Conservation (phyloP, 148 eudicot species). For the Polygonum maritimum region DNA sequence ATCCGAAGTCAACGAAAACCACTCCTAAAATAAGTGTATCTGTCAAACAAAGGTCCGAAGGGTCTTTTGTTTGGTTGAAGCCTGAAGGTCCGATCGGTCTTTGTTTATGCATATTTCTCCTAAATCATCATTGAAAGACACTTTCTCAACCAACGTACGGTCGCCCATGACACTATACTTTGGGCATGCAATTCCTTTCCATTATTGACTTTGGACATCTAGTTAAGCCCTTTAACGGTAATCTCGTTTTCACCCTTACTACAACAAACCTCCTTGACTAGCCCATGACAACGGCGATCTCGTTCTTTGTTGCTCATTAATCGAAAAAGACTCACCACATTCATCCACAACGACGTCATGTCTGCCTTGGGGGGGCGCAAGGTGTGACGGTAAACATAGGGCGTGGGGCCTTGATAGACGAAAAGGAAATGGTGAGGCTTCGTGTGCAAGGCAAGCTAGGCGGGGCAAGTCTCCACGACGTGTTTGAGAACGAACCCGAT, state of each 20-base stretch:
- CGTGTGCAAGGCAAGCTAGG: constrained; percentile 48
- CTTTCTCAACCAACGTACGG: no score
- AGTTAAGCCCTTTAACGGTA: no score
- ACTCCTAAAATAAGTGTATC: no score
- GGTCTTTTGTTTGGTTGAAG: no score
- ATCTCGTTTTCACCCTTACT: constrained; percentile 19
- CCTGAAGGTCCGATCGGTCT: no score
- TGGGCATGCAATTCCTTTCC: no score
- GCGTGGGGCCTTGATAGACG: constrained; percentile 65
- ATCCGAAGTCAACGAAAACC: no score
- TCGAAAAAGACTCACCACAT: constrained; percentile 50
- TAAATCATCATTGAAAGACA: no score
- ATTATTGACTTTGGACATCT: no score
- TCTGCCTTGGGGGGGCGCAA: constrained; percentile 50
- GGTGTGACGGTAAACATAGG: constrained; percentile 72
- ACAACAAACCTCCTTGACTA: constrained; percentile 30
- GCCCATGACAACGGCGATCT: constrained; percentile 43
- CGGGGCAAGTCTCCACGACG: constrained; percentile 85
- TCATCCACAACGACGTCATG: constrained; percentile 56
- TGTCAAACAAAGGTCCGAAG: no score
- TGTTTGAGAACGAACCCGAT: constrained; percentile 62
- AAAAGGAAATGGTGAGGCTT: constrained; percentile 45
- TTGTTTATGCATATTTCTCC: no score
- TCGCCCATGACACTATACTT: no score
- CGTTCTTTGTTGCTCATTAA: constrained; percentile 54